These are phyloP conservation scores for Allantophomopsis cytisporea DNA, from an alignment of 2,329 filamentous ascomycete species.

Conservation along the genomic window DNA sequence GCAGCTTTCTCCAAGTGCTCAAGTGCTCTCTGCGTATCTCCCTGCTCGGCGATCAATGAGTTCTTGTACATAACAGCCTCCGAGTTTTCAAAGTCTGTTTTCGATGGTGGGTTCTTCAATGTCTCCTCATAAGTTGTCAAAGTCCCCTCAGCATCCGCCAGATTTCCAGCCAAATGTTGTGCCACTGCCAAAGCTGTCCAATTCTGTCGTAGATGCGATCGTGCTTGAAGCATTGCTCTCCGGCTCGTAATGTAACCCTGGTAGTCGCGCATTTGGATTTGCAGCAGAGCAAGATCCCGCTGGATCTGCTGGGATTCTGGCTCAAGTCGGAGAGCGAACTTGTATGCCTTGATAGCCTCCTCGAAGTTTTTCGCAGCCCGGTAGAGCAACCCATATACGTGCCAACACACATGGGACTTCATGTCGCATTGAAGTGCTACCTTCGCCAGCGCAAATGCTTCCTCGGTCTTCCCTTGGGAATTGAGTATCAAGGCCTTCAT, in stretches of 20 bases:
- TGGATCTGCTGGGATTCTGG: constrained; percentile 93
- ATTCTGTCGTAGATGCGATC: constrained; percentile 73
- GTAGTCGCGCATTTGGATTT: constrained; percentile 95
- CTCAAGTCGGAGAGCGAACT: constrained; percentile 83
- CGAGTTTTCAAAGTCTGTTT: constrained; percentile 78
- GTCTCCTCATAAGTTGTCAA: constrained; percentile 89
- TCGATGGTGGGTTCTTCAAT: constrained; percentile 64
- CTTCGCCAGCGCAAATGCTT: constrained; percentile 89
- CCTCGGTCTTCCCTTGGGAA: constrained; percentile 78
- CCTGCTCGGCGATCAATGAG: constrained; percentile 78
- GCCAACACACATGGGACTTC: constrained; percentile 99
- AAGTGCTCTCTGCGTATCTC: constrained; percentile 69
- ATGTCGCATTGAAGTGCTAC: constrained; percentile 88
- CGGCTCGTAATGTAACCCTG: constrained; percentile 85
- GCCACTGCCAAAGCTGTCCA: constrained; percentile 97
- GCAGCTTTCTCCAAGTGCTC: constrained; percentile 72
- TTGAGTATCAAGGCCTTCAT: constrained; percentile 99
- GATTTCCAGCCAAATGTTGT: constrained; percentile 78
- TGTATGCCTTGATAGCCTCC: constrained; percentile 98
- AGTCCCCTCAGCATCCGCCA: constrained; percentile 78
- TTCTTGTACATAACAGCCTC: constrained; percentile 96
- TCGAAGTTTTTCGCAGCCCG: constrained; percentile 94
- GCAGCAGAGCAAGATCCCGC: constrained; percentile 81
- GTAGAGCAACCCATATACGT: constrained; percentile 93
- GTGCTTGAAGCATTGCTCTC: constrained; percentile 72